Evolutionary conservation across 108 stramenopile genomes (phyloP).

Genomic region (Licmophora abbreviata): DNA sequence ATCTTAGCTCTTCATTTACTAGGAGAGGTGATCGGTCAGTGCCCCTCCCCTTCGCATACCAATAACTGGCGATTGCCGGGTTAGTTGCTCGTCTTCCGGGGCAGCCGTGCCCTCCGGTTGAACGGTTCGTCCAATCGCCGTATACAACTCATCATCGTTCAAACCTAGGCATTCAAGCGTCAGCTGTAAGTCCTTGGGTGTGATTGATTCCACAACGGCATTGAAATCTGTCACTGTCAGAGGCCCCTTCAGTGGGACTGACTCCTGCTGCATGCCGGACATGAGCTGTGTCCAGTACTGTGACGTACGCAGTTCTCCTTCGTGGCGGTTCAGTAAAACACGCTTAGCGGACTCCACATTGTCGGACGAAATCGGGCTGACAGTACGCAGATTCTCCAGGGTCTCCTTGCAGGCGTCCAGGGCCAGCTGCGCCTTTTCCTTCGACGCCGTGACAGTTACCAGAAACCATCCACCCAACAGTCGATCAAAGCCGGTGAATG

Average conservation of each 20-base stretch:
- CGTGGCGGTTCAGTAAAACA: slow-evolving; percentile 91
- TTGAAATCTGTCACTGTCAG: slow-evolving; percentile 84
- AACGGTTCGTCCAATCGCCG: slow-evolving; percentile 78
- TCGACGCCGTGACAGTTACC: slow-evolving; percentile 92
- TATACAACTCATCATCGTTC: slow-evolving; percentile 71
- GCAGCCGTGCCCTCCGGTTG: slow-evolving; percentile 39
- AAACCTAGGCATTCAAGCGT: slow-evolving; percentile 68
- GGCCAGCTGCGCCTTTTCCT: slow-evolving; percentile 89
- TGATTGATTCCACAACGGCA: slow-evolving; percentile 85
- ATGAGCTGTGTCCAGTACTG: slow-evolving; percentile 89
- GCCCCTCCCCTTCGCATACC: slow-evolving; percentile 86
- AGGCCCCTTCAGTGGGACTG: slow-evolving; percentile 86
- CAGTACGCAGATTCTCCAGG: slow-evolving; percentile 54
- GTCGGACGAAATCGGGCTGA: slow-evolving; percentile 76
- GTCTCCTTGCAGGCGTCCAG: slow-evolving; percentile 94
- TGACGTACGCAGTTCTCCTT: slow-evolving; percentile 82
- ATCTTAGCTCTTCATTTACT: not conserved
- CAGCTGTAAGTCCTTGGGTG: slow-evolving; percentile 80
- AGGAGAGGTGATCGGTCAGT: slow-evolving; percentile 35
- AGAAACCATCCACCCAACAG: slow-evolving; percentile 92
- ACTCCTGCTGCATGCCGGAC: slow-evolving; percentile 91
- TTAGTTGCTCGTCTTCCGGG: slow-evolving; percentile 61
- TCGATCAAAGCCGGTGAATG: slow-evolving; percentile 86
- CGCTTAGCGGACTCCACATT: slow-evolving; percentile 94
- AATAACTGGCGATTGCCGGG: slow-evolving; percentile 69